These are phyloP conservation scores for Pestalotiopsis sp. DNA, from an alignment of 2,329 filamentous ascomycete genomes.

Conservation along the genomic window DNA sequence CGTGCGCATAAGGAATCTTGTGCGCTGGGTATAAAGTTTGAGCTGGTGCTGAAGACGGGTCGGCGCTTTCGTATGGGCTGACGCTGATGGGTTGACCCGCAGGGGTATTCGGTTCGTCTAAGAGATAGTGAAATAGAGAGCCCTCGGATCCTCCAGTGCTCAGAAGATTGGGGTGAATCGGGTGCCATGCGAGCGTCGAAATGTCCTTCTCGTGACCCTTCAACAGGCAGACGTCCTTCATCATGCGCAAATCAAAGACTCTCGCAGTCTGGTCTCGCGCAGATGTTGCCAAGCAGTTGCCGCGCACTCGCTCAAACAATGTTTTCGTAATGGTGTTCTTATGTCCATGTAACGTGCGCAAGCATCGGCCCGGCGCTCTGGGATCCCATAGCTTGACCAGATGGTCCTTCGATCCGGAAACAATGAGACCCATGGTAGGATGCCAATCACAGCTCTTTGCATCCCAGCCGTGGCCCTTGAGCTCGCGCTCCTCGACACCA, in stretches of 20 bases:
- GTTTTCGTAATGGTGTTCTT: slow-evolving; percentile 97
- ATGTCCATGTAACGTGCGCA: slow-evolving; percentile 93
- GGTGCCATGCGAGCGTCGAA: slow-evolving; percentile 90
- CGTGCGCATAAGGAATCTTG: slow-evolving; percentile 83
- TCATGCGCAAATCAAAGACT: slow-evolving; percentile 95
- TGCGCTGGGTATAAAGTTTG: slow-evolving; percentile 95
- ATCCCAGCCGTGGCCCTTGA: slow-evolving; percentile 97
- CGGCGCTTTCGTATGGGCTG: slow-evolving; percentile 83
- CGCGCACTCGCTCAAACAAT: slow-evolving; percentile 83
- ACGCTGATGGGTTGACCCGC: slow-evolving; percentile 70
- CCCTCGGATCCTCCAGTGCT: slow-evolving; percentile 91
- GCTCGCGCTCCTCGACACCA: slow-evolving; percentile 78
- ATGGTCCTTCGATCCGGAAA: slow-evolving; percentile 97
- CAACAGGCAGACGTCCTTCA: slow-evolving; percentile 93
- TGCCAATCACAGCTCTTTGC: slow-evolving; percentile 98
- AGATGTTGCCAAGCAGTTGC: slow-evolving; percentile 85
- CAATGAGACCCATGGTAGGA: slow-evolving; percentile 88
- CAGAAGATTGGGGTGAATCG: slow-evolving; percentile 84
- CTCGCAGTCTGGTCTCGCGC: slow-evolving; percentile 91
- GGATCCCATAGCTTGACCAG: slow-evolving; percentile 98
- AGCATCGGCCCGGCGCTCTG: slow-evolving; percentile 76
- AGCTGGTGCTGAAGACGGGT: slow-evolving; percentile 77
- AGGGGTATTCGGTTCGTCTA: slow-evolving; percentile 91
- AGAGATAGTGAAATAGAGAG: slow-evolving; percentile 88
- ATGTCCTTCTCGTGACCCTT: slow-evolving; percentile 97